Conservation (phyloP, 257 asterid genomes). For the Ocimum tenuiflorum region DNA sequence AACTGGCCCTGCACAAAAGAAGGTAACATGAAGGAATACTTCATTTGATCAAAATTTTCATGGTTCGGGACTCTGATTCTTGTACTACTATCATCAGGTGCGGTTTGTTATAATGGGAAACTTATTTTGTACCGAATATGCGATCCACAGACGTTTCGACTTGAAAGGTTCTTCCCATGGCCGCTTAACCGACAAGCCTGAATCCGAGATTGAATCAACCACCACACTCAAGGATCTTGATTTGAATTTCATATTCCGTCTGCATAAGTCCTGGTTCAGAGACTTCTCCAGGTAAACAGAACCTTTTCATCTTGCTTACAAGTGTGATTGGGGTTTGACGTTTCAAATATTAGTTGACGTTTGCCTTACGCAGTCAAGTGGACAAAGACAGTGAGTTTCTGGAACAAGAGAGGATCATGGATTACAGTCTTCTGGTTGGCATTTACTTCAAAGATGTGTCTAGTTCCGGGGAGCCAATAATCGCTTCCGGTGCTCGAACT, state of each 20-base stretch:
- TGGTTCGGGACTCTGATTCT: background rate
- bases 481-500: slow-evolving; percentile 15
- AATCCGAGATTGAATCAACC: slow-evolving; percentile 71
- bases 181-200: slow-evolving; percentile 74
- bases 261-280: slow-evolving; percentile 62
- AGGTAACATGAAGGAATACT: slow-evolving; percentile 34
- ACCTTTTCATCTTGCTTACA: no score
- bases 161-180: slow-evolving; percentile 95
- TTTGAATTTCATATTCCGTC: slow-evolving; percentile 73
- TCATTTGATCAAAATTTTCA: background rate
- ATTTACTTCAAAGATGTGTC: slow-evolving; percentile 71
- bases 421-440: slow-evolving; percentile 87
- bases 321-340: no score
- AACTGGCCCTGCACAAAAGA: slow-evolving; percentile 85
- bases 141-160: slow-evolving; percentile 81
- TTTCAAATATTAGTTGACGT: no score
- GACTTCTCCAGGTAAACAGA: slow-evolving; percentile 64
- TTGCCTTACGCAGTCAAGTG: slow-evolving; percentile 63
- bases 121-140: slow-evolving; percentile 63
- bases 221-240: slow-evolving; percentile 95
- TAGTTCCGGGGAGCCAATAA: slow-evolving; percentile 49
- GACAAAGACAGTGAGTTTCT: slow-evolving; percentile 87
- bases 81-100: slow-evolving; percentile 41
- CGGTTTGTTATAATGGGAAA: slow-evolving; percentile 94
- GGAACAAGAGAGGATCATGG: slow-evolving; percentile 95